Percentiles rank a stretch among this genome's conserved stretches.
phyloP scores from a whole-genome alignment of 768 basidiomycete species.

The Nevesoporus exiguus region DNA sequence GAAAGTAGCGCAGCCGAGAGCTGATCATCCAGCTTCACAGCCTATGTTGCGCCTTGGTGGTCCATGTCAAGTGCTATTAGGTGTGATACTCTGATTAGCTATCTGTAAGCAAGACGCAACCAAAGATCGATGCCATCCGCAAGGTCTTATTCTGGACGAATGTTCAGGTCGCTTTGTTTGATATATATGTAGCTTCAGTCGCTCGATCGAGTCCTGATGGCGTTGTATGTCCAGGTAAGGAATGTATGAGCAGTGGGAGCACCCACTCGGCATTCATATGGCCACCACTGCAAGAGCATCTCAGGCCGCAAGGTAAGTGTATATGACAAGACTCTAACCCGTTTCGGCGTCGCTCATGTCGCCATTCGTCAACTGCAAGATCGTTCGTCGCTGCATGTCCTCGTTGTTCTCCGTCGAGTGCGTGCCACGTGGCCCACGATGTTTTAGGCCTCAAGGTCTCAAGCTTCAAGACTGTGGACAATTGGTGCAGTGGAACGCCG shows the following conservation, averaged over 20 bases:
- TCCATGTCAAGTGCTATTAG: neutral
- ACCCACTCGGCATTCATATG: neutral
- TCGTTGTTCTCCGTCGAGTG: neutral
- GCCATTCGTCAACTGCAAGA: neutral
- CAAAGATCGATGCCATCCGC: neutral
- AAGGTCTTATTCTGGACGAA: neutral
- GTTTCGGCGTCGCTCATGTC: too few species aligned
- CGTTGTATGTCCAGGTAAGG: too few species aligned
- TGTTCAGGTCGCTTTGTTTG: neutral
- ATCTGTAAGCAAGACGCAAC: neutral
- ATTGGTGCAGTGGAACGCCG: neutral
- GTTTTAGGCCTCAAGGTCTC: neutral
- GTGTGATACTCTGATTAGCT: neutral
- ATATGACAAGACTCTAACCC: too few species aligned
- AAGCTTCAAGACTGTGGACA: slow-evolving; percentile 2
- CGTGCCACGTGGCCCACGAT: neutral
- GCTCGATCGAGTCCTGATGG: neutral
- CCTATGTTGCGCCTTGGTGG: too few species aligned
- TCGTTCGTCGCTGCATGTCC: neutral
- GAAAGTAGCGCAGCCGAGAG: neutral
- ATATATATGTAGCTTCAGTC: neutral
- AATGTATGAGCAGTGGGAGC: too few species aligned
- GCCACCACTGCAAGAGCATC: neutral
- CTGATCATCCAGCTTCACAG: neutral
- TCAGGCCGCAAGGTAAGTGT: neutral